Base-by-base conservation (phyloP, 148 eudicot species). In the Salicornia ramosissima region DNA sequence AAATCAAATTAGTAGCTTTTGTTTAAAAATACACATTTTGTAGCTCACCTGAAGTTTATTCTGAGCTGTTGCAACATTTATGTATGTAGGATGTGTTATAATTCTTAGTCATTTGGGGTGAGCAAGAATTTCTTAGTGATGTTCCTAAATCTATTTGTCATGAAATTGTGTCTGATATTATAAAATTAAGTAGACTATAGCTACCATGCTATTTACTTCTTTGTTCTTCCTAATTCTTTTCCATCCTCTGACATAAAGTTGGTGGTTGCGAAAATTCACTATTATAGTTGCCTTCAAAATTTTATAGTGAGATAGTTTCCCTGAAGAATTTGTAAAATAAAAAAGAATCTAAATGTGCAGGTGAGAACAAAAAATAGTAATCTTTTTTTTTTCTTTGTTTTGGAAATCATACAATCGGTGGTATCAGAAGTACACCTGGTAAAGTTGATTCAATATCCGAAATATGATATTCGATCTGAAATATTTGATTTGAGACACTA, bases 101-200 rank as follows among this genome's bases (percentile, higher is more conserved):
- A 73, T 22, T 54, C 51, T 31, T 78, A 68, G 74, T 56, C 51
- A 31, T 60, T 72, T 52, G 72, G 72, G 69, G 46, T 49, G 68
- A 58, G 75, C 51, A 51, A 61, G 68, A 45, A 43, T 77, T 40
- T 33, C 70, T 39, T 65, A 70, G 65, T 54, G 46, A 47, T 45
- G 50, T 36, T 75, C 22, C 18, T 65, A 13, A 24, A 36, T 26
- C 79, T 52, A 33, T 54, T 56, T 65, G 42, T 68, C 67, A 31
- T 45, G 71, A 51, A 39, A n/a, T 63, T 69, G 52, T 68, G 53
- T 29, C 55, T 66, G 66, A 64, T 64, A n/a, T 26, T 47, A 53
- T 29, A 52, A 72, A 18, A n/a, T 63, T 50, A 16, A n/a, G 64
- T 39, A 51, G 52, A 52, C 75, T 64, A 53, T 24, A 40, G 62